Conservation (phyloP, 2,329 filamentous ascomycete genomes). For the Trichoderma sp. region DNA sequence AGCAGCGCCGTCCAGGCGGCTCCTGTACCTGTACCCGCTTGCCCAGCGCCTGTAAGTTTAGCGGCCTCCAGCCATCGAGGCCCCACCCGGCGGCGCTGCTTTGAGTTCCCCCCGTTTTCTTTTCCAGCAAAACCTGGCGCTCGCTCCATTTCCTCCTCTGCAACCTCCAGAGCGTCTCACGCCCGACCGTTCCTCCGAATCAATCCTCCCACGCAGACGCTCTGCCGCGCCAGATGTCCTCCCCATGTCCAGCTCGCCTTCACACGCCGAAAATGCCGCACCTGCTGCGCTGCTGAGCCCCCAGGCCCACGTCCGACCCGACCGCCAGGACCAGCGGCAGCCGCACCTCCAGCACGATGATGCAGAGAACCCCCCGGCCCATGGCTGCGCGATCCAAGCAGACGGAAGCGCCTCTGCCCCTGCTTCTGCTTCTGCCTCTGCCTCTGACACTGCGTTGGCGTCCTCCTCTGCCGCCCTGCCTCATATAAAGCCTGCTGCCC, state of each 20-base stretch:
- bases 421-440: neutral
- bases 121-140: slow-evolving; percentile 19
- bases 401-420: slow-evolving; percentile 11
- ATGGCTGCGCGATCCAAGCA: slow-evolving; percentile 4
- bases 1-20: neutral
- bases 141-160: slow-evolving; percentile 26
- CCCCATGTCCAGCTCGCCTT: slow-evolving; percentile 61
- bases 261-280: slow-evolving; percentile 60
- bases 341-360: slow-evolving; percentile 24
- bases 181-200: slow-evolving; percentile 32
- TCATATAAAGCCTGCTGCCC: slow-evolving; percentile 50
- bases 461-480: slow-evolving; percentile 3
- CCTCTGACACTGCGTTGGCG: neutral
- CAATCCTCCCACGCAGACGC: slow-evolving; percentile 34
- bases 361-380: slow-evolving; percentile 25
- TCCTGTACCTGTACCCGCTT: slow-evolving; percentile 5
- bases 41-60: neutral
- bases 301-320: slow-evolving; percentile 25
- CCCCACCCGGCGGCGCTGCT: slow-evolving; percentile 9
- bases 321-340: slow-evolving; percentile 28
- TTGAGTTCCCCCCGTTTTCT: slow-evolving; percentile 20
- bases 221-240: slow-evolving; percentile 55
- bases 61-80: neutral
- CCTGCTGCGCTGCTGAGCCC: slow-evolving; percentile 49
- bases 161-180: slow-evolving; percentile 32